Percentiles rank a stretch among this genome's conserved stretches.
Evolutionary conservation across 1,284 basidiomycete genomes (phyloP).

Genomic region (Lentinula novae-zelandiae): DNA sequence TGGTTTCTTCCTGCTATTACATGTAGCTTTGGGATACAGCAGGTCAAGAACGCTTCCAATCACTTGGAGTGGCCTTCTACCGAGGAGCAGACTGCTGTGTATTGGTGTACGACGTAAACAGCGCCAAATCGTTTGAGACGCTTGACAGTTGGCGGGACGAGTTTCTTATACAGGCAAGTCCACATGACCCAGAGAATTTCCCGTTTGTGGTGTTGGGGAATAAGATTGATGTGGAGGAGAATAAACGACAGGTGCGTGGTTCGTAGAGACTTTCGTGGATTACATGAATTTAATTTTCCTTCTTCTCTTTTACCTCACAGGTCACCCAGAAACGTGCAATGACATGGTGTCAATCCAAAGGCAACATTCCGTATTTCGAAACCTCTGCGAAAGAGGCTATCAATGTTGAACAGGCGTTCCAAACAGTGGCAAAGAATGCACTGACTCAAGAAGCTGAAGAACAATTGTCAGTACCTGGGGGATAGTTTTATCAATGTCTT

Average conservation of each 20-base stretch:
- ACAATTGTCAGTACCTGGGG: constrained; percentile 67
- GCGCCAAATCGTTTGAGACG: constrained; percentile 96
- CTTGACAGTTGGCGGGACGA: constrained; percentile 97
- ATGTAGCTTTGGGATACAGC: constrained; percentile 96
- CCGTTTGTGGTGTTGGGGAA: constrained; percentile 98
- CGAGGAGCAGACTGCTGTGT: constrained; percentile 99
- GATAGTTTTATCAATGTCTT: too few species aligned
- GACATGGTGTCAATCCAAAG: constrained; percentile 99
- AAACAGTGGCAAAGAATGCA: constrained; percentile 98
- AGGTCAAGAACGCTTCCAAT: constrained; percentile 99
- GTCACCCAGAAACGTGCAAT: constrained; percentile 99
- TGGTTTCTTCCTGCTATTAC: constrained; percentile 8
- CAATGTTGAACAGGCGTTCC: constrained; percentile 99
- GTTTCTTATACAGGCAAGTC: constrained; percentile 96
- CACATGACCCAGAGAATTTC: constrained; percentile 98
- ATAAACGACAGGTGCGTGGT: constrained; percentile 87
- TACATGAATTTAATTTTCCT: too few species aligned
- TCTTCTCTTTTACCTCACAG: constrained; percentile 34
- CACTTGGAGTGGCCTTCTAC: constrained; percentile 98
- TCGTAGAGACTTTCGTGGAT: too few species aligned
- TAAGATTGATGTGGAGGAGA: constrained; percentile 99
- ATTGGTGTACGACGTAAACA: constrained; percentile 98
- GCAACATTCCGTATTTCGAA: constrained; percentile 99
- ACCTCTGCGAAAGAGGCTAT: constrained; percentile 99
- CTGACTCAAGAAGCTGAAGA: constrained; percentile 96